A percentile compares a stretch with the other conserved stretches of the same genome.
Conservation (phyloP, 2,329 filamentous ascomycete genomes). For the Huntiella bhutanensis region DNA sequence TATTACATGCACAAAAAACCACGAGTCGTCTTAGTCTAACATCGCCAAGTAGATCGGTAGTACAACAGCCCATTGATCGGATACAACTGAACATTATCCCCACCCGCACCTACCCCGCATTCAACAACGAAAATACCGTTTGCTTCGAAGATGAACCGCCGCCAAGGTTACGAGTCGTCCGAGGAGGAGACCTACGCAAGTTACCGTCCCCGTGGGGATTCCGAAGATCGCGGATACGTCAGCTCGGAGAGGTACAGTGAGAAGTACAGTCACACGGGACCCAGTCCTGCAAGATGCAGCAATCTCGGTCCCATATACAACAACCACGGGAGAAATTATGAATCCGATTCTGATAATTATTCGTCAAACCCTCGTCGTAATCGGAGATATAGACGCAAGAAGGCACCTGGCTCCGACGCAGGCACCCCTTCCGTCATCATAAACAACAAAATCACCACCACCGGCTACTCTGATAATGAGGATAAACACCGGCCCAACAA, state of each 20-base stretch:
- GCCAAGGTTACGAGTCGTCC: background rate
- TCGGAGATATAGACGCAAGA: background rate
- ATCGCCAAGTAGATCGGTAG: too few relatives aligned
- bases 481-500: background rate
- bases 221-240: background rate
- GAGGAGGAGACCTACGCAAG: background rate
- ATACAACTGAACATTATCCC: too few relatives aligned
- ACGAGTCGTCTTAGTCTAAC: too few relatives aligned
- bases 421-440: background rate
- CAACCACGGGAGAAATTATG: background rate
- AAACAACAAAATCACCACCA: slow-evolving; percentile 2
- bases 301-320: slow-evolving; percentile 1
- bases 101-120: background rate
- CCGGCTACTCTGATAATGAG: slow-evolving; percentile 3
- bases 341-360: background rate
- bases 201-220: background rate
- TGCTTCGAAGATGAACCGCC: background rate
- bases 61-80: too few relatives aligned
- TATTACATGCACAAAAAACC: too few relatives aligned
- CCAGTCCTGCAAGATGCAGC: slow-evolving; percentile 1
- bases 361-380: background rate
- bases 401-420: too few relatives aligned
- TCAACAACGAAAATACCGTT: background rate
- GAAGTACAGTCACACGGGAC: background rate
- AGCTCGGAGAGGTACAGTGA: background rate